Percentiles rank a stretch among this genome's conserved stretches.
phyloP scores from a whole-genome alignment of 2,329 filamentous ascomycete species.

The Calonectria honghensis region DNA sequence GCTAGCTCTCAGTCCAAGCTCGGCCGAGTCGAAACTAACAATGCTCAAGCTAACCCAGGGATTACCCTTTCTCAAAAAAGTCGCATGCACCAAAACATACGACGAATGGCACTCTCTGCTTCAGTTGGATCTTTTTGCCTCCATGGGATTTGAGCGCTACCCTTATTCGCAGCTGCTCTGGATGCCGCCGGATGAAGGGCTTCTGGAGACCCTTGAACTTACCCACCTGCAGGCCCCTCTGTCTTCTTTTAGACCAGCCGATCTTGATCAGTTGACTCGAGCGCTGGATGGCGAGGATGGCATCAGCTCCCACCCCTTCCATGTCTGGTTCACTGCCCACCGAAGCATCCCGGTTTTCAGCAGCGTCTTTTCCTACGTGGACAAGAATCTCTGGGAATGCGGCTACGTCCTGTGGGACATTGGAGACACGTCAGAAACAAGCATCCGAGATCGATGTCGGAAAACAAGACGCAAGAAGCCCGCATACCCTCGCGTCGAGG shows the following conservation, averaged over 20 bases:
- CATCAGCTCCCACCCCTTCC: neutral
- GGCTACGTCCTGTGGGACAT: slow-evolving; percentile 16
- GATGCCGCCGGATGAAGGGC: slow-evolving; percentile 13
- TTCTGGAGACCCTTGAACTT: slow-evolving; percentile 5
- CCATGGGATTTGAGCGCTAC: slow-evolving; percentile 20
- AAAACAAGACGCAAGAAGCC: neutral
- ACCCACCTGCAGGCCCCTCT: slow-evolving; percentile 20
- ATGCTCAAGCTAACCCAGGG: slow-evolving; percentile 10
- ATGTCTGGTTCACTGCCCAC: neutral
- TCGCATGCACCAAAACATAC: slow-evolving; percentile 4
- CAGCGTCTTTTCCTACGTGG: slow-evolving; percentile 12
- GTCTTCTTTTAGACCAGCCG: neutral
- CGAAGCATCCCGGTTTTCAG: slow-evolving; percentile 8
- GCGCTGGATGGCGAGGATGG: slow-evolving; percentile 7
- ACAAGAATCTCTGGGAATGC: slow-evolving; percentile 11
- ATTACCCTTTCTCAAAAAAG: slow-evolving; percentile 10
- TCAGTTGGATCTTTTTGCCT: neutral
- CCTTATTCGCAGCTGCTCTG: slow-evolving; percentile 18
- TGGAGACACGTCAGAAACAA: neutral
- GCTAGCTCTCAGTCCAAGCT: neutral
- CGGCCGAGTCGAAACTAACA: neutral
- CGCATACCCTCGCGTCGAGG: slow-evolving; percentile 14
- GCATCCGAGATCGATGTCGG: slow-evolving; percentile 1
- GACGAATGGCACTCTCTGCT: neutral
- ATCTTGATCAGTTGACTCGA: neutral